Base-by-base conservation (phyloP, 2,329 filamentous ascomycete species). In the Nannizzia gypsea region DNA sequence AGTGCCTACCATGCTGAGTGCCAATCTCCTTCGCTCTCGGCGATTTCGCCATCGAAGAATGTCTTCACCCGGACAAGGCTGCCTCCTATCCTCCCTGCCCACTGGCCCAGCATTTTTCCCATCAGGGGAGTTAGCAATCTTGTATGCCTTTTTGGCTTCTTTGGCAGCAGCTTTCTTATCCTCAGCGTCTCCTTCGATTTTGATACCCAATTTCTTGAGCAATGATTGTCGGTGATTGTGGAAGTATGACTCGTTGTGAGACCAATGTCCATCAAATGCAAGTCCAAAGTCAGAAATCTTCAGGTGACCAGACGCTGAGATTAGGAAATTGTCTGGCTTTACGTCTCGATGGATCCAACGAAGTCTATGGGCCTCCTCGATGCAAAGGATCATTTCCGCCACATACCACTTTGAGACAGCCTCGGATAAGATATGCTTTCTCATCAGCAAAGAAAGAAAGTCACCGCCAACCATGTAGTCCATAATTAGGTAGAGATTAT, bases 401-500 rank as follows among this genome's bases (percentile, higher is more conserved):
- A 95, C 78, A 70, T 97, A 97, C 78, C 89, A 96, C 63, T 83
- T 86, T 3, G 91, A 85, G 48, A 89, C 83, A 0, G 81, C 77
- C 71, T 97, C 93, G 59, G 84, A 84, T 1, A 99, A 78, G 1
- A 89, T 83, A 63, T 93, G 90, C 68, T 95, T 88, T 15, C 91
- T 84, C 59, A 96, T 87, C 15, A 99, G 76, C 0, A 96, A 74
- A 1, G 89, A 89, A 0, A 99, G 79, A 65, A 99, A 97, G 70
- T 99, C 92, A 0, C 93, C 92, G 0, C 92, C 93, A 1, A 95
- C 87, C 90, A 96, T 96, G 70, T 95, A 99, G 62, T 97, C 91
- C 90, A 97, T 96, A 58, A 96, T 88, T 4, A 99, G 82, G 67
- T 97, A 97, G 4, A 99, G 79, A 66, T 89, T 89, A 46, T 82